These are phyloP conservation scores for Pythium chondricola DNA, from an alignment of 352 stramenopile genomes.

Conservation along the genomic window DNA sequence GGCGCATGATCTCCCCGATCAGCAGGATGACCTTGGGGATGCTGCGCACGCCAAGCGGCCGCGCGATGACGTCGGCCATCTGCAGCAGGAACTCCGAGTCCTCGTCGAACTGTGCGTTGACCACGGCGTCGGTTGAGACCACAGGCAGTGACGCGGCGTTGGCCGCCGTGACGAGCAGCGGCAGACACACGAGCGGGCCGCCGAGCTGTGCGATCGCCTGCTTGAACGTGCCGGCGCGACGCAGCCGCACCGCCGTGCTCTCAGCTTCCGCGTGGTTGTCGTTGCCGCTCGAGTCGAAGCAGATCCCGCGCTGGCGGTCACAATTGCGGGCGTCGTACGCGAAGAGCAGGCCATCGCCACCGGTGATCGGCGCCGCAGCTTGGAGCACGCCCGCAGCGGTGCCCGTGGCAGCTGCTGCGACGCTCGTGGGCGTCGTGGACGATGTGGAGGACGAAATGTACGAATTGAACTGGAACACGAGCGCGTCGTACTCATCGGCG, in stretches of 20 bases:
- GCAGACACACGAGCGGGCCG: constrained; percentile 31
- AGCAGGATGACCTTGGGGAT: constrained; percentile 73
- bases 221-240: constrained; percentile 29
- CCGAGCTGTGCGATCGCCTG: constrained; percentile 32
- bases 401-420: constrained; percentile 9
- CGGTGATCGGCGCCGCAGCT: not conserved
- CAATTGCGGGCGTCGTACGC: constrained; percentile 35
- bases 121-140: not conserved
- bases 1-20: constrained; percentile 80
- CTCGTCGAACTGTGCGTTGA: constrained; percentile 58
- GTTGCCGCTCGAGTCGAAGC: constrained; percentile 38
- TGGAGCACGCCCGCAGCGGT: no score
- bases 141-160: not conserved
- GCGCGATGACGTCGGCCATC: constrained; percentile 65
- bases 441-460: constrained; percentile 32
- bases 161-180: constrained; percentile 22
- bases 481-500: constrained; percentile 33
- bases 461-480: constrained; percentile 41
- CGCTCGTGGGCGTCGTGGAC: constrained; percentile 2
- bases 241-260: constrained; percentile 24
- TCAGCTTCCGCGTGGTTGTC: constrained; percentile 27
- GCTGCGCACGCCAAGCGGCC: constrained; percentile 57
- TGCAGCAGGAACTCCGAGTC: constrained; percentile 67
- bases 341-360: constrained; percentile 29
- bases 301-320: constrained; percentile 20